These are phyloP conservation scores for Neofusicoccum kwambonambiense DNA, from an alignment of 2,329 filamentous ascomycete genomes.

Conservation along the genomic window DNA sequence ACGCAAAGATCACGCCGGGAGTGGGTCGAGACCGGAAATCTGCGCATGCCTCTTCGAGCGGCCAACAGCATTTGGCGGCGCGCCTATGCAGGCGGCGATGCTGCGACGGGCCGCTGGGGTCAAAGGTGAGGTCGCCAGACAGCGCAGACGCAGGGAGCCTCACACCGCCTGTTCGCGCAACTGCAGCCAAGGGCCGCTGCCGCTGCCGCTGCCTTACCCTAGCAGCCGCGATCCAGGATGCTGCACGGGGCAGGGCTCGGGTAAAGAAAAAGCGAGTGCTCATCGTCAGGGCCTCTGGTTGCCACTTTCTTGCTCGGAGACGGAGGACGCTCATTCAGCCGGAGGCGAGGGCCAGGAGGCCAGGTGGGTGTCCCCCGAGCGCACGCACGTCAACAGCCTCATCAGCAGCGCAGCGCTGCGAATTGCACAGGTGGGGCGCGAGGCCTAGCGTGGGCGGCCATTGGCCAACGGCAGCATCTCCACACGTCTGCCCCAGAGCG, in stretches of 20 bases:
- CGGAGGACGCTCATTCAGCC: slow-evolving; percentile 3
- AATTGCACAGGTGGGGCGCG: not conserved
- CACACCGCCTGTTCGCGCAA: slow-evolving; percentile 14
- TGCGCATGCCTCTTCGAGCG: slow-evolving; percentile 11
- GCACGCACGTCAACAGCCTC: slow-evolving; percentile 8
- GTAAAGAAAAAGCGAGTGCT: not conserved
- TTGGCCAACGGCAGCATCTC: not conserved
- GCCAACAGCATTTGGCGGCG: slow-evolving; percentile 5
- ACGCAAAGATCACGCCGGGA: slow-evolving; percentile 7
- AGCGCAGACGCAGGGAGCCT: slow-evolving; percentile 14
- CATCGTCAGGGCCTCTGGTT: slow-evolving; percentile 3
- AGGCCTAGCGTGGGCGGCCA: not conserved
- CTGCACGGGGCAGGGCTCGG: not conserved
- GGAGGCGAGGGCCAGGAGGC: not conserved
- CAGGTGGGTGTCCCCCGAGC: not conserved
- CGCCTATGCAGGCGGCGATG: slow-evolving; percentile 7
- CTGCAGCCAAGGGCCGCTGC: slow-evolving; percentile 7
- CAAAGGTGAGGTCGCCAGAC: slow-evolving; percentile 3
- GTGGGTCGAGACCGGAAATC: slow-evolving; percentile 7
- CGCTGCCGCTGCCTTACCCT: not conserved
- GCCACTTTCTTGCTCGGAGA: slow-evolving; percentile 2
- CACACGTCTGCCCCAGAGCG: slow-evolving; percentile 6
- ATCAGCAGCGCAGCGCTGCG: not conserved
- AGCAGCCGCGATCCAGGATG: not conserved
- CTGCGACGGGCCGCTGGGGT: not conserved